These are phyloP conservation scores for Pseudogymnoascus sp. DNA, from an alignment of 2,329 filamentous ascomycete genomes.

Conservation along the genomic window DNA sequence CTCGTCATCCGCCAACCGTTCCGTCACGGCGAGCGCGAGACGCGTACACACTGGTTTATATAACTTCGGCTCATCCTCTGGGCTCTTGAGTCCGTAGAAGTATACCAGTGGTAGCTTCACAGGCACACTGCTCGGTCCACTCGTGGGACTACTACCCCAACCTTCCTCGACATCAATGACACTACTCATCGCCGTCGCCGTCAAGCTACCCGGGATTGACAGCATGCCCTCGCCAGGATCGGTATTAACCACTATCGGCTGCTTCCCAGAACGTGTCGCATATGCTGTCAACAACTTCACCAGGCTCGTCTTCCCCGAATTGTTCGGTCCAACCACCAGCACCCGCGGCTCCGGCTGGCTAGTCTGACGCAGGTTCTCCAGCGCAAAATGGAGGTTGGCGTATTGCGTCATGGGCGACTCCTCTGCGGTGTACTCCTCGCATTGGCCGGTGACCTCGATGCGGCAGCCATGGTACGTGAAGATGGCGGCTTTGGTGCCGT, in stretches of 20 bases:
- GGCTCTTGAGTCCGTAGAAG: conserved; percentile 68
- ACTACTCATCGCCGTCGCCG: conserved; percentile 77
- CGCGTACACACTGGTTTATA: conserved; percentile 70
- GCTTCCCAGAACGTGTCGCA: conserved; percentile 64
- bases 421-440: conserved; percentile 58
- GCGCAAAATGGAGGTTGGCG: conserved; percentile 80
- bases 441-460: conserved; percentile 62
- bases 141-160: conserved; percentile 86
- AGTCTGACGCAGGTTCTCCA: conserved; percentile 60
- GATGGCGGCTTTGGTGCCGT: conserved; percentile 76
- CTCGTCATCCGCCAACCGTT: conserved; percentile 68
- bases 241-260: conserved; percentile 77
- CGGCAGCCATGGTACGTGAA: conserved; percentile 89
- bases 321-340: conserved; percentile 70
- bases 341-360: conserved; percentile 66
- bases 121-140: conserved; percentile 77
- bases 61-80: conserved; percentile 64
- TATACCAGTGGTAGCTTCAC: conserved; percentile 91
- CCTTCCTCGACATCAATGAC: conserved; percentile 83
- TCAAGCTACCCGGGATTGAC: conserved; percentile 72
- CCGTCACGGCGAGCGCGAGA: conserved; percentile 71
- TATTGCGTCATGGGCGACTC: conserved; percentile 77
- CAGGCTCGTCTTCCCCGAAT: conserved; percentile 77
- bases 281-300: conserved; percentile 72
- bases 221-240: conserved; percentile 77